Evolutionary conservation across 768 basidiomycete species (phyloP), one percentile per base, ranked within the genome.

Genomic region (Mycena polygramma): DNA sequence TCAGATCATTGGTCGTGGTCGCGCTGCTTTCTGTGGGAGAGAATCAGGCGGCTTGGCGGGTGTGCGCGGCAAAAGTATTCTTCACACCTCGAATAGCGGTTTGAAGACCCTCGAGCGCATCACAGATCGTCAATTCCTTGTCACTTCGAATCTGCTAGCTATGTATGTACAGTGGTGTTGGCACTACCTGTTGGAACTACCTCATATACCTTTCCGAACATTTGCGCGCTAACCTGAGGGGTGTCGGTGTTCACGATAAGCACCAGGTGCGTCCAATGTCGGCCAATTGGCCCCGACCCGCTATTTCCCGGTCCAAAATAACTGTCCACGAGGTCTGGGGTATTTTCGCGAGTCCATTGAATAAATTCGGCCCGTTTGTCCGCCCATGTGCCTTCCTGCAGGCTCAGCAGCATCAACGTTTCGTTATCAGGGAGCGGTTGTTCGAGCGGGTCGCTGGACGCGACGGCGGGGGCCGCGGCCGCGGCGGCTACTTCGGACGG

Each of bases 311-410:
- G n/a, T 15, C 65, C 57, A 22, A 66, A 66, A 45, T 66, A 66
- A 26, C 53, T 30, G 15, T 66, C 49, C 11, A 19, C 39, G 19
- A 66, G n/a, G 37, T 43, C 39, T 7, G 49, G 65, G 19, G 36
- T 43, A 20, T 37, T 26, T 11, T 43, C 17, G 9, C 37, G 22
- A 24, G 49, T 57, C 3, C 9, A 24, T 19, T 19, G 13, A 20
- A 66, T 43, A 17, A 4, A 58, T 22, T 19, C 26, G 39, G 48
- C 57, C 48, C 65, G 65, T 13, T 17, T 9, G 37, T 58, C 57
- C 30, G 57, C 65, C 65, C 65, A 66, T 26, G 49, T 19, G 2
- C 65, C 65, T 45, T 66, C 57, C 37, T 53, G 36, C 20, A 66
- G 19, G 20, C n/a, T n/a, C 19, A 66, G 49, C 37, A 59, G 37